A percentile compares a stretch with the other conserved stretches of the same genome.
phyloP scores from a whole-genome alignment of 208 protist species.

The Lotmaria passim region DNA sequence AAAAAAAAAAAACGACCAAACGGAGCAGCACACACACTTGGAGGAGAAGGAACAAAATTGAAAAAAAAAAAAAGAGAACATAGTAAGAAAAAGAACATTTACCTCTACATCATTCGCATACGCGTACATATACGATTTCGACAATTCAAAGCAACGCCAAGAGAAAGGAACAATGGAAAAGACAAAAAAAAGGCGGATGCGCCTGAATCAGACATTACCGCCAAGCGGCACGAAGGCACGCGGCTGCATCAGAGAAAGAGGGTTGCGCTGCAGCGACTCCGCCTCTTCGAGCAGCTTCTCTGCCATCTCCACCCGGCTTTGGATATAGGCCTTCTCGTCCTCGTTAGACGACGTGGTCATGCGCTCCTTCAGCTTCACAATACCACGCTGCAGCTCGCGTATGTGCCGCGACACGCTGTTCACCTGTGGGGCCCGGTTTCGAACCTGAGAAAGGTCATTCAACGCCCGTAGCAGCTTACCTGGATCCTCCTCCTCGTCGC shows the following conservation, averaged over 20 bases:
- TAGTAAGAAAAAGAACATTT: constrained; percentile 5
- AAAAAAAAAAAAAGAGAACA: constrained; percentile 1
- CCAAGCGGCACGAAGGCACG: constrained; percentile 61
- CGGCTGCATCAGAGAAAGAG: constrained; percentile 33
- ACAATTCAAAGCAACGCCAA: too few relatives aligned
- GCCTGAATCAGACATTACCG: background rate
- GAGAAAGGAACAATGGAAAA: background rate
- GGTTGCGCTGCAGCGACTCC: constrained; percentile 43
- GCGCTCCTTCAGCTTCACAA: constrained; percentile 55
- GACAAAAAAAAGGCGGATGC: background rate
- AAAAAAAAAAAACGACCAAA: constrained; percentile 5
- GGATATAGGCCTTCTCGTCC: constrained; percentile 60
- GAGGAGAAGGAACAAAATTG: constrained; percentile 26
- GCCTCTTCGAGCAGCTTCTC: constrained; percentile 55
- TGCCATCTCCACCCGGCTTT: constrained; percentile 45
- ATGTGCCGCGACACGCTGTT: constrained; percentile 64
- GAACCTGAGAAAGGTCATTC: constrained; percentile 50
- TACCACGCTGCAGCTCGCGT: constrained; percentile 56
- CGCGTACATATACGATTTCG: too few relatives aligned
- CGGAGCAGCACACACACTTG: background rate
- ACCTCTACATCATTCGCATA: too few relatives aligned
- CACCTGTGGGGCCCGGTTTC: constrained; percentile 51
- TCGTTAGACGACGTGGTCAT: constrained; percentile 39
- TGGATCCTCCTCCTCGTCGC: constrained; percentile 72
- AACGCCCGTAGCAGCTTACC: constrained; percentile 55